These are phyloP conservation scores for Debaryomyces sp. DNA, from an alignment of 1,139 yeast species.

Conservation along the genomic window DNA sequence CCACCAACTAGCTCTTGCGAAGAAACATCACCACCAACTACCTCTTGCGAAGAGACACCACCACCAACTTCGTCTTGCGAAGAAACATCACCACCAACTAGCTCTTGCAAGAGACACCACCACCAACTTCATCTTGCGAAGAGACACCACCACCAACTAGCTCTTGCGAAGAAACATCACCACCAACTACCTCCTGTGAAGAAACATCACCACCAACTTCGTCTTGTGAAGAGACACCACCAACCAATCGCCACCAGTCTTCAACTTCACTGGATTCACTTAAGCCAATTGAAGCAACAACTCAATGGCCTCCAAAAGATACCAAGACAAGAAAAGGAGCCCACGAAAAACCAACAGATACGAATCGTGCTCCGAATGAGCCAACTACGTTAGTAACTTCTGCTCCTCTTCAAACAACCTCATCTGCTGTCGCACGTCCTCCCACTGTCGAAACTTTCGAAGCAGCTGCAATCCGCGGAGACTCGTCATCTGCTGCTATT, in stretches of 20 bases:
- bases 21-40: neutral
- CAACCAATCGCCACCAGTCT: neutral
- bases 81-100: neutral
- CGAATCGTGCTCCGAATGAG: neutral
- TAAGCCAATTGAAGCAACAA: neutral
- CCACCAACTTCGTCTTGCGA: neutral
- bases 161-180: neutral
- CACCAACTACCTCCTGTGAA: neutral
- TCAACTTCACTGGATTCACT: neutral
- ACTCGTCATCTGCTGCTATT: neutral
- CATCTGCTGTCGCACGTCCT: neutral
- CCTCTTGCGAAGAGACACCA: too few relatives aligned
- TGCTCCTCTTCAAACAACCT: neutral
- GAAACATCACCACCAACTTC: neutral
- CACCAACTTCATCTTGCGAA: neutral
- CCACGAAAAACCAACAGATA: neutral
- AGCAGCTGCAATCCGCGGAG: neutral
- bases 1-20: too few relatives aligned
- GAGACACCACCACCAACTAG: neutral
- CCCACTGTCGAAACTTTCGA: neutral
- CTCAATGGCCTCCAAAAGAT: neutral
- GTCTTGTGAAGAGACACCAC: neutral
- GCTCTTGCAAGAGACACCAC: neutral
- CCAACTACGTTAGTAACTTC: neutral
- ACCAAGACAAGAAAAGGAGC: neutral